phyloP scores from a whole-genome alignment of 805 yeast genomes.

The Hanseniaspora occidentalis region DNA sequence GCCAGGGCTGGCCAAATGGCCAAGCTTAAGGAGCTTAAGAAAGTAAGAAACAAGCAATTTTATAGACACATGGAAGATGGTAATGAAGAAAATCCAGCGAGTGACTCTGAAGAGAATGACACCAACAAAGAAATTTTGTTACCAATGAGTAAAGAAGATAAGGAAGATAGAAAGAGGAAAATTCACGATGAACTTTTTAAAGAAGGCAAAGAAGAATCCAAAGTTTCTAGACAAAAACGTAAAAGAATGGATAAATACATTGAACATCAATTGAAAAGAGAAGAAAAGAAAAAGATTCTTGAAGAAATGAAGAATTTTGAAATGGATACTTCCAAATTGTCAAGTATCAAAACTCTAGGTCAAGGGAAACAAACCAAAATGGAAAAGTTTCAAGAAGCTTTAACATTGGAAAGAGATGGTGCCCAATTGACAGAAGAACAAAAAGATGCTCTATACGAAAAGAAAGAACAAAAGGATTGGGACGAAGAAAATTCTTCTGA shows the following conservation, averaged over 20 bases:
- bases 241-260: conserved; percentile 78
- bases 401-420: conserved; percentile 61
- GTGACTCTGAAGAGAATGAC: conserved; percentile 22
- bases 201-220: conserved; percentile 46
- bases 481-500: conserved; percentile 23
- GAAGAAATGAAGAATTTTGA: conserved; percentile 52
- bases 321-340: conserved; percentile 60
- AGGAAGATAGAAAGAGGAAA: conserved; percentile 49
- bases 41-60: conserved; percentile 60
- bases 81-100: conserved; percentile 12
- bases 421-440: conserved; percentile 46
- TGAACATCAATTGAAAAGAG: conserved; percentile 78
- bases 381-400: conserved; percentile 64
- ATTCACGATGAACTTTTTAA: conserved; percentile 40
- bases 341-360: conserved; percentile 70
- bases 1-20: conserved; percentile 79
- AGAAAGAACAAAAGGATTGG: conserved; percentile 54
- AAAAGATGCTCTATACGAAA: conserved; percentile 54
- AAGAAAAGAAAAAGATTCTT: conserved; percentile 69
- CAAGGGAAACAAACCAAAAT: conserved; percentile 54
- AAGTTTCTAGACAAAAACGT: conserved; percentile 57
- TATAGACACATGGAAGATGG: conserved; percentile 35
- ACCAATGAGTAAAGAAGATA: conserved; percentile 56
- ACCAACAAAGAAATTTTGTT: conserved; percentile 48
- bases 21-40: conserved; percentile 57